Evolutionary conservation across 129 eudicot genomes (phyloP).

Genomic region (Lactuca sativa): DNA sequence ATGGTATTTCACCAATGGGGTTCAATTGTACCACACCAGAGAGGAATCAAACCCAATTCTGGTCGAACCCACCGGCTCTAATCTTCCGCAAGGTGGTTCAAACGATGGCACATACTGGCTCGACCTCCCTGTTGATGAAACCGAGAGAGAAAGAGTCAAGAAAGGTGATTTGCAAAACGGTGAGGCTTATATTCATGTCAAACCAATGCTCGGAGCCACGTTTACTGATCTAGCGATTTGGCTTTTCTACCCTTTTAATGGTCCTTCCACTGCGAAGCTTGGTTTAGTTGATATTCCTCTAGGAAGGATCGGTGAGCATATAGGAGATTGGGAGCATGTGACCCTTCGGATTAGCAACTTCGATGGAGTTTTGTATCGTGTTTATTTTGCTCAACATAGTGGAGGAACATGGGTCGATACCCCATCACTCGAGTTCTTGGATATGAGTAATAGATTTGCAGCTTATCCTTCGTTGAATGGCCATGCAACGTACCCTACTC

Average conservation of each 20-base stretch:
- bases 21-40: conserved; percentile 47
- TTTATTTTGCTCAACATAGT: conserved; percentile 64
- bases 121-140: conserved; percentile 54
- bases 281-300: conserved; percentile 41
- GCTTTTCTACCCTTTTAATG: conserved; percentile 76
- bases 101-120: conserved; percentile 69
- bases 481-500: conserved; percentile 48
- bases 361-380: conserved; percentile 49
- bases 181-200: conserved; percentile 55
- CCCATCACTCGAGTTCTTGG: conserved; percentile 40
- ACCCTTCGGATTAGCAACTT: conserved; percentile 72
- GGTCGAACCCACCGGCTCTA: conserved; percentile 47
- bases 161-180: conserved; percentile 47
- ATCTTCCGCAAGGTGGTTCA: conserved; percentile 70
- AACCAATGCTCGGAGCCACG: conserved; percentile 64
- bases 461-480: conserved; percentile 64
- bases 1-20: conserved; percentile 68
- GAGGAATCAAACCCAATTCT: conserved; percentile 47
- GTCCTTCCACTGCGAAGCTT: conserved; percentile 55
- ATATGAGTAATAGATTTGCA: conserved; percentile 37
- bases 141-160: conserved; percentile 43
- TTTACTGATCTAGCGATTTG: conserved; percentile 67
- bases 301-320: conserved; percentile 68
- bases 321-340: conserved; percentile 88
- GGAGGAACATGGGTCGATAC: conserved; percentile 62